These are phyloP conservation scores for Termitomyces bulborhizus DNA, from an alignment of 768 basidiomycete genomes.

Conservation along the genomic window DNA sequence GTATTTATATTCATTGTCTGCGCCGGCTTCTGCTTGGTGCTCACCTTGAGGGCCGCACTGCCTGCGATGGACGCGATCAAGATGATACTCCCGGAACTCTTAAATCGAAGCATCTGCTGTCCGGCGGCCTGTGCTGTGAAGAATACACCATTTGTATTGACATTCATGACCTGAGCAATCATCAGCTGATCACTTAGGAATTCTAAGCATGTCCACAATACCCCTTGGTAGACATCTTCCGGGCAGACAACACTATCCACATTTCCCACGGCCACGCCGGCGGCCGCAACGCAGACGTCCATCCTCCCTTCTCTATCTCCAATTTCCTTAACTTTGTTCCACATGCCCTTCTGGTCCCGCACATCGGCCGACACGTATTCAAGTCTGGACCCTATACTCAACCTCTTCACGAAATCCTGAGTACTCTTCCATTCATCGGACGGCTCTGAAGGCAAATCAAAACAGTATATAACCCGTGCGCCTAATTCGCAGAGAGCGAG, in stretches of 20 bases:
- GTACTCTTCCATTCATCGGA: slow-evolving; percentile 51
- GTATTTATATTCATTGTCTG: not conserved
- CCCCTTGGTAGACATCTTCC: not conserved
- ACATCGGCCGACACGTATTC: slow-evolving; percentile 66
- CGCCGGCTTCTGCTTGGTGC: not conserved
- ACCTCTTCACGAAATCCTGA: slow-evolving; percentile 38
- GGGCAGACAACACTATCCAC: not conserved
- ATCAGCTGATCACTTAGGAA: not conserved
- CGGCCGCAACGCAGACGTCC: slow-evolving; percentile 46
- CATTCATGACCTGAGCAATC: slow-evolving; percentile 47
- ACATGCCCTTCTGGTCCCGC: slow-evolving; percentile 51
- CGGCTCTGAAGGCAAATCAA: slow-evolving; percentile 52
- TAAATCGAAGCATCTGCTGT: not conserved
- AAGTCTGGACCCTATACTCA: slow-evolving; percentile 33
- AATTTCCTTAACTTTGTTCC: slow-evolving; percentile 51
- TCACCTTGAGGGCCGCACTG: not conserved
- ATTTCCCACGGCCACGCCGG: slow-evolving; percentile 38
- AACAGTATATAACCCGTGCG: slow-evolving; percentile 57
- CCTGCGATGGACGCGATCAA: slow-evolving; percentile 53
- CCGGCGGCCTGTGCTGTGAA: slow-evolving; percentile 34
- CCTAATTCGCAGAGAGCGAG: slow-evolving; percentile 61
- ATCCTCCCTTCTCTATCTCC: slow-evolving; percentile 49
- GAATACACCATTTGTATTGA: slow-evolving; percentile 60
- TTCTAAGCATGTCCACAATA: not conserved
- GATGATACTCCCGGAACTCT: slow-evolving; percentile 49